Percentiles rank a stretch among this genome's conserved stretches.
These are phyloP conservation scores for Vigna reflexopilosa DNA, from an alignment of 306 rosid species.

Conservation along the genomic window DNA sequence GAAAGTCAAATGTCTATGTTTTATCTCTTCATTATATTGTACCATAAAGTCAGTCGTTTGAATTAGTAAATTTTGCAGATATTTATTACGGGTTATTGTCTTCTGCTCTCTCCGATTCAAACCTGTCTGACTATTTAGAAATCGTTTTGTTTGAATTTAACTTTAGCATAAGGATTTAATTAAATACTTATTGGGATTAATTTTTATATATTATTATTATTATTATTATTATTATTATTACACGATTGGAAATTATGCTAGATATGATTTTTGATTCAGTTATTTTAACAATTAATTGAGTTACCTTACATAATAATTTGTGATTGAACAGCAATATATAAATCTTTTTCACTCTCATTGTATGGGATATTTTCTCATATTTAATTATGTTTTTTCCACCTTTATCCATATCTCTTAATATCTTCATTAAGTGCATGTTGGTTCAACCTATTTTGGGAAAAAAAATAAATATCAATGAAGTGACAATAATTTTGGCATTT, in stretches of 20 bases:
- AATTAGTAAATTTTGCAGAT: not conserved
- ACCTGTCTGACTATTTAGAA: not conserved
- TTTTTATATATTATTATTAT: not conserved
- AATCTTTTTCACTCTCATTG: not conserved
- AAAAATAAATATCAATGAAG: constrained; percentile 7
- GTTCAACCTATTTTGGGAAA: constrained; percentile 12
- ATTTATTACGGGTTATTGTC: constrained; percentile 8
- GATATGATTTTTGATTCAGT: not conserved
- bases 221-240: constrained; percentile 4
- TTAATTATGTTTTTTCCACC: constrained; percentile 4
- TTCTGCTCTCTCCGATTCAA: not conserved
- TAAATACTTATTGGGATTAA: not conserved
- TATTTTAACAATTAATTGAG: not conserved
- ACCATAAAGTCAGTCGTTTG: constrained; percentile 28
- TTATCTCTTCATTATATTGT: constrained; percentile 25
- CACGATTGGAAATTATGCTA: not conserved
- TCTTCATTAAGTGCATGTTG: constrained; percentile 2
- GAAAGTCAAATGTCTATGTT: not conserved
- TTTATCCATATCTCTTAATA: constrained; percentile 4
- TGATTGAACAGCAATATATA: not conserved
- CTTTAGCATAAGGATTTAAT: constrained; percentile 17
- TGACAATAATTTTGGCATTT: not conserved
- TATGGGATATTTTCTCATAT: not conserved
- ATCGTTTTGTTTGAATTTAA: constrained; percentile 22
- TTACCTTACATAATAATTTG: not conserved